These are phyloP conservation scores for Globisporangium spinosum DNA, from an alignment of 352 stramenopile species.

Conservation along the genomic window DNA sequence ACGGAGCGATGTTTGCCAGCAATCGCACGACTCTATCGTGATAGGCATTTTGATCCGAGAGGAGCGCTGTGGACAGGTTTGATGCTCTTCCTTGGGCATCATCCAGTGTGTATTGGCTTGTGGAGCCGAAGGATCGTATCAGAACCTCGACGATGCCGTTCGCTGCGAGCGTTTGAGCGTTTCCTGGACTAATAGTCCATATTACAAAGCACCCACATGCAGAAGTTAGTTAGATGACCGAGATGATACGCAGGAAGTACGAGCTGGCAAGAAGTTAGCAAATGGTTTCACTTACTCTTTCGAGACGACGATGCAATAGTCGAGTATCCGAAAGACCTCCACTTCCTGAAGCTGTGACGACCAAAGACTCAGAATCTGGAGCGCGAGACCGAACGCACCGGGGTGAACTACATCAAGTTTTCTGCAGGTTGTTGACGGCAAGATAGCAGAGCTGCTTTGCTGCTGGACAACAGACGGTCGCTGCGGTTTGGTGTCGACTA, in stretches of 20 bases:
- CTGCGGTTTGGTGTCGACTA: background rate
- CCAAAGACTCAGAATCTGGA: slow-evolving; percentile 31
- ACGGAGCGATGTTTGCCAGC: slow-evolving; percentile 1
- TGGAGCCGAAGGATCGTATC: slow-evolving; percentile 28
- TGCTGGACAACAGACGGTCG: background rate
- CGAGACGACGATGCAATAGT: slow-evolving; percentile 9
- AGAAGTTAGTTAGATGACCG: background rate
- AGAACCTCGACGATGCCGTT: slow-evolving; percentile 23
- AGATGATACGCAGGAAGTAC: background rate
- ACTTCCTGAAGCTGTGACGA: slow-evolving; percentile 13
- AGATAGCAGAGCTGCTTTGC: background rate
- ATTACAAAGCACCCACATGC: background rate
- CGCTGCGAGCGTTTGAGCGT: slow-evolving; percentile 23
- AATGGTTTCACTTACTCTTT: slow-evolving; percentile 3
- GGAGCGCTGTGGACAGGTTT: slow-evolving; percentile 22
- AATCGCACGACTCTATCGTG: slow-evolving; percentile 7
- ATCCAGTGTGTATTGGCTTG: background rate
- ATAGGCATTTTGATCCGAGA: slow-evolving; percentile 25
- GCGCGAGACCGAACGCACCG: slow-evolving; percentile 22
- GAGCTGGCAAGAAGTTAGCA: background rate
- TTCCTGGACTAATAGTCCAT: slow-evolving; percentile 19
- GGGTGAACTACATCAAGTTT: slow-evolving; percentile 19
- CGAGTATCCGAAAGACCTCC: slow-evolving; percentile 17
- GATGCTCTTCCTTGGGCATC: background rate
- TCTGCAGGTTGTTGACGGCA: background rate